These are phyloP conservation scores for Myxozyma kluyveri DNA, from an alignment of 805 yeast species.

Conservation along the genomic window DNA sequence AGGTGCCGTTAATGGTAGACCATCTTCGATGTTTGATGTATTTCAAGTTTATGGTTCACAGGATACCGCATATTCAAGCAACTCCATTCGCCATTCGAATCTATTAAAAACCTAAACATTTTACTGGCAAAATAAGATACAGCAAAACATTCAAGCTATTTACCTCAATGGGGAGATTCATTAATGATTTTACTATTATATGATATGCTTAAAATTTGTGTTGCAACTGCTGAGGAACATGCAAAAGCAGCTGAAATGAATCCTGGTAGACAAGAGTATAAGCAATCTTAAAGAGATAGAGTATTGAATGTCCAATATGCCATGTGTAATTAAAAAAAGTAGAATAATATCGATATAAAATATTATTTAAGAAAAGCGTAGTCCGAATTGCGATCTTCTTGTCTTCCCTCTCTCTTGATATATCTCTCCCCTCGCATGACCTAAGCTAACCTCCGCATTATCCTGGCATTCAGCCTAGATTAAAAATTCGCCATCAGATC, in stretches of 20 bases:
- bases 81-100: conserved; percentile 5
- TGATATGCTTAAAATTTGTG: conserved; percentile 8
- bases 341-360: too few relatives aligned
- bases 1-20: not conserved
- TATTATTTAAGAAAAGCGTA: too few relatives aligned
- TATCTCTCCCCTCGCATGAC: too few relatives aligned
- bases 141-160: conserved; percentile 4
- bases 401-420: too few relatives aligned
- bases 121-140: conserved; percentile 2
- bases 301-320: too few relatives aligned
- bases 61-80: not conserved
- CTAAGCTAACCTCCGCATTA: too few relatives aligned
- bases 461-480: too few relatives aligned
- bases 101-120: conserved; percentile 1
- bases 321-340: too few relatives aligned
- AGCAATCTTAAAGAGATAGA: not conserved
- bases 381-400: too few relatives aligned
- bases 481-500: too few relatives aligned
- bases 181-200: conserved; percentile 6
- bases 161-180: conserved; percentile 21
- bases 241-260: not conserved
- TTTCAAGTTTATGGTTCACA: conserved; percentile 12
- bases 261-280: too few relatives aligned
- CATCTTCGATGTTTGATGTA: conserved; percentile 8
- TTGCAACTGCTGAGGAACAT: conserved; percentile 6